A percentile compares a stretch with the other conserved stretches of the same genome.
Evolutionary conservation across 306 rosid genomes (phyloP).

Genomic region (Luffa acutangula): DNA sequence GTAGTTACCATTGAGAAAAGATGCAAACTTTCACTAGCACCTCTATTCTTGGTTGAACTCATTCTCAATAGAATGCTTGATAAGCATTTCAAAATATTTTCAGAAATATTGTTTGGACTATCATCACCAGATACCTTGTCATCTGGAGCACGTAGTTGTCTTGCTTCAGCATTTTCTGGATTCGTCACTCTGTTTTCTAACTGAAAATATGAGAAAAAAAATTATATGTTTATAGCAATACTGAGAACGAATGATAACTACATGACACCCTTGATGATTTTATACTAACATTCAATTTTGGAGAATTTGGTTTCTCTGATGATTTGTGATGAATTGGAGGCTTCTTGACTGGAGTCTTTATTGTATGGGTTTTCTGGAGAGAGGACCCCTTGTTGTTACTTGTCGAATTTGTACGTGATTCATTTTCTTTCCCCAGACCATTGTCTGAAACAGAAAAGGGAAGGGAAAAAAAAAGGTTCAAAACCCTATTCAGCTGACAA

Average conservation of each 20-base stretch:
- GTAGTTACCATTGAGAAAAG: slow-evolving; percentile 17
- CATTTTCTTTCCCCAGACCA: slow-evolving; percentile 53
- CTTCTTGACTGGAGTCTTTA: slow-evolving; percentile 32
- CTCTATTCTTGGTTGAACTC: slow-evolving; percentile 34
- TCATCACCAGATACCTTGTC: slow-evolving; percentile 32
- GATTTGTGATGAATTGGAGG: slow-evolving; percentile 29
- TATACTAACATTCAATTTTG: slow-evolving; percentile 35
- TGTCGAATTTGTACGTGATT: slow-evolving; percentile 21
- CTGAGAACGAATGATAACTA: not conserved
- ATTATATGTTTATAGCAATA: slow-evolving; percentile 5
- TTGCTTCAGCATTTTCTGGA: slow-evolving; percentile 24
- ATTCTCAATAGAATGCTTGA: slow-evolving; percentile 62
- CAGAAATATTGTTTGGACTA: slow-evolving; percentile 65
- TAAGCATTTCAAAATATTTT: slow-evolving; percentile 67
- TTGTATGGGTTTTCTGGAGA: slow-evolving; percentile 16
- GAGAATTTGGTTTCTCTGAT: slow-evolving; percentile 35
- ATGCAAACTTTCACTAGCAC: slow-evolving; percentile 21
- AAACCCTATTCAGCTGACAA: not conserved
- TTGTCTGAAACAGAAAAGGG: slow-evolving; percentile 37
- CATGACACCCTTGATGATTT: not conserved
- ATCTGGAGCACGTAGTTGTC: slow-evolving; percentile 18
- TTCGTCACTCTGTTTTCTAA: slow-evolving; percentile 27
- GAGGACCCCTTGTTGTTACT: slow-evolving; percentile 31
- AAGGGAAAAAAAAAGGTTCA: slow-evolving; percentile 5
- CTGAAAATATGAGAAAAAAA: slow-evolving; percentile 33